These are phyloP conservation scores for Leccinum fallax DNA, from an alignment of 1,284 basidiomycete genomes.

Conservation along the genomic window DNA sequence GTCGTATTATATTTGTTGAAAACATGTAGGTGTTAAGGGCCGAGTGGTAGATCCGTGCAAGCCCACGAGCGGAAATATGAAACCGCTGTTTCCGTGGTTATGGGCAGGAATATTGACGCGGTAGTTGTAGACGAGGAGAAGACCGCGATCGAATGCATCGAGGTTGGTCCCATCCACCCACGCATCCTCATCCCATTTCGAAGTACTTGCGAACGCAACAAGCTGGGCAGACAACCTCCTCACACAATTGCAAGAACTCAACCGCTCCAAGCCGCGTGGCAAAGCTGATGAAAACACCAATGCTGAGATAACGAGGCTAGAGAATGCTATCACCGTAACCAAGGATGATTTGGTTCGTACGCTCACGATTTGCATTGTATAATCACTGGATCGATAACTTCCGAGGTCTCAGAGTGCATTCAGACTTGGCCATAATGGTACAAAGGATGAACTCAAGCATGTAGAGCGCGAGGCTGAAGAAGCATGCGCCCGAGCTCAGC, in stretches of 20 bases:
- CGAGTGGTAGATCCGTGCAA: slow-evolving; percentile 93
- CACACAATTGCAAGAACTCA: slow-evolving; percentile 80
- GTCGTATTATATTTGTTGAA: not conserved
- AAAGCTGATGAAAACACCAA: slow-evolving; percentile 83
- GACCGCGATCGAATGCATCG: slow-evolving; percentile 97
- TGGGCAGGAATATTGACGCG: slow-evolving; percentile 94
- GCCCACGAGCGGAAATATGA: slow-evolving; percentile 92
- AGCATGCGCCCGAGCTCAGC: slow-evolving; percentile 64
- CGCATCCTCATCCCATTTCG: not conserved
- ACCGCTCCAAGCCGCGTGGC: slow-evolving; percentile 78
- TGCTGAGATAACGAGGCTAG: slow-evolving; percentile 77
- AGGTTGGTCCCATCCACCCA: slow-evolving; percentile 49
- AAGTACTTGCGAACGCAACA: slow-evolving; percentile 96
- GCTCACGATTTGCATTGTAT: not conserved
- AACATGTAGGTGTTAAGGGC: slow-evolving; percentile 74
- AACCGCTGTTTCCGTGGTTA: slow-evolving; percentile 89
- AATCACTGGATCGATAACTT: slow-evolving; percentile 2
- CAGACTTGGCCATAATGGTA: slow-evolving; percentile 67
- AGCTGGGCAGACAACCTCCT: slow-evolving; percentile 82
- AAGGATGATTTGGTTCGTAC: slow-evolving; percentile 81
- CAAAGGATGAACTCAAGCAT: slow-evolving; percentile 80
- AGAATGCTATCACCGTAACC: slow-evolving; percentile 71
- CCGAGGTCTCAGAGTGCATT: slow-evolving; percentile 52
- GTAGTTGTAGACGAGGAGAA: slow-evolving; percentile 97
- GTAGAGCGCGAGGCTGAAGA: slow-evolving; percentile 69